phyloP scores from a whole-genome alignment of 2,329 filamentous ascomycete genomes.

The Esteya vermicola region DNA sequence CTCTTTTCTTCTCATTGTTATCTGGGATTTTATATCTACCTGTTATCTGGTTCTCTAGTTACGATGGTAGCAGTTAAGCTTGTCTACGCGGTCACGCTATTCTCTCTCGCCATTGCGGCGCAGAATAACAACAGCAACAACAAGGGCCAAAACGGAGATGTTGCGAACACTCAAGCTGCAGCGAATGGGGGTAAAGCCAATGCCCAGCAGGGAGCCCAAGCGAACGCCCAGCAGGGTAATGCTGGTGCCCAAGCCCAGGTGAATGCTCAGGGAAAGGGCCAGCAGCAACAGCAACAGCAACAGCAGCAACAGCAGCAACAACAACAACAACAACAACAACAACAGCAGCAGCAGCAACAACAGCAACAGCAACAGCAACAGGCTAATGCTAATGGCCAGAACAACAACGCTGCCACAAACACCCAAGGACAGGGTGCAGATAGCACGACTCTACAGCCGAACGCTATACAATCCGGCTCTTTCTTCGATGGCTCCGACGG shows the following conservation, averaged over 20 bases:
- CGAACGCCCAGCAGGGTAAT: too few relatives aligned
- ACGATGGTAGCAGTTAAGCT: conserved; percentile 16
- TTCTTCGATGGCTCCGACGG: conserved; percentile 18
- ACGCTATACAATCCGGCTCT: conserved; percentile 21
- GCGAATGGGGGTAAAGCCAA: not conserved
- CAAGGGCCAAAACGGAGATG: conserved; percentile 1
- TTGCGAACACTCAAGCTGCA: not conserved
- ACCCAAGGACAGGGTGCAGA: conserved; percentile 15
- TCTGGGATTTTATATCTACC: too few relatives aligned
- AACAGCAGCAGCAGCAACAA: conserved; percentile 3
- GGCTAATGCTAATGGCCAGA: conserved; percentile 3
- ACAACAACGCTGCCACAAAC: conserved; percentile 5
- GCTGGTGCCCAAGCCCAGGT: too few relatives aligned
- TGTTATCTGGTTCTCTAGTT: conserved; percentile 8
- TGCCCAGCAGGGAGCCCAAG: too few relatives aligned
- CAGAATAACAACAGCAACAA: conserved; percentile 9
- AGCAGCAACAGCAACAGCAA: not conserved
- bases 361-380: conserved; percentile 2
- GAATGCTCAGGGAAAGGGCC: not conserved
- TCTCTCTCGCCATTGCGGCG: conserved; percentile 14
- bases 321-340: not conserved
- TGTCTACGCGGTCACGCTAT: conserved; percentile 15
- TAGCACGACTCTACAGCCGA: conserved; percentile 12
- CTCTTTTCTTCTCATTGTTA: conserved; percentile 5
- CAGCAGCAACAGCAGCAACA: conserved; percentile 1